A percentile compares a stretch with the other conserved stretches of the same genome.
Evolutionary conservation across 495 filamentous ascomycete genomes (phyloP).

Genomic region (Aspergillus conjunctus): DNA sequence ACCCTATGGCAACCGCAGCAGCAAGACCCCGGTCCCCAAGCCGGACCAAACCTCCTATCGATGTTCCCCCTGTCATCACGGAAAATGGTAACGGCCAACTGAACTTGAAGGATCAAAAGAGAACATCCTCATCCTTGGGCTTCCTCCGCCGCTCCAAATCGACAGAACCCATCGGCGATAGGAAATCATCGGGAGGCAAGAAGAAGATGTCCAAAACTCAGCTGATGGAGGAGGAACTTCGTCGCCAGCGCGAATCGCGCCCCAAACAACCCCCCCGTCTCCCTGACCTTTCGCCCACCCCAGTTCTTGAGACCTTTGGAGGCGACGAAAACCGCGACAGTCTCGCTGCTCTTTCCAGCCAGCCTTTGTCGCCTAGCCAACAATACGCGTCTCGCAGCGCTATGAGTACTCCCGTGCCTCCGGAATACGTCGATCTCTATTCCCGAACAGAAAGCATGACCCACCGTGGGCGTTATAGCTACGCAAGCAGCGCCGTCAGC

Average conservation of each 20-base stretch:
- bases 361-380: constrained; percentile 24
- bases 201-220: constrained; percentile 64
- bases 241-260: constrained; percentile 65
- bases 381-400: constrained; percentile 21
- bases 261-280: constrained; percentile 75
- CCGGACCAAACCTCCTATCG: constrained; percentile 24
- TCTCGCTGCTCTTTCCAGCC: constrained; percentile 60
- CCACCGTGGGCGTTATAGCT: constrained; percentile 93
- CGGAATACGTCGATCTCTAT: constrained; percentile 70
- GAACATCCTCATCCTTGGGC: constrained; percentile 50
- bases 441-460: constrained; percentile 92
- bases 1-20: constrained; percentile 32
- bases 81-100: constrained; percentile 33
- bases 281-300: constrained; percentile 69
- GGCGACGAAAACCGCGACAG: constrained; percentile 69
- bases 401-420: constrained; percentile 45
- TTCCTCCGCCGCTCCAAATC: constrained; percentile 85
- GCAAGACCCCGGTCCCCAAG: constrained; percentile 30
- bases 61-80: constrained; percentile 23
- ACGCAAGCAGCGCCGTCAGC: constrained; percentile 88
- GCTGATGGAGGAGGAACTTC: constrained; percentile 65
- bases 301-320: constrained; percentile 70
- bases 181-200: constrained; percentile 56
- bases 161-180: constrained; percentile 56
- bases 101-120: constrained; percentile 29